A percentile compares a stretch with the other conserved stretches of the same genome.
These are phyloP conservation scores for Dacryopinax spathularia DNA, from an alignment of 768 basidiomycete species.

Conservation along the genomic window DNA sequence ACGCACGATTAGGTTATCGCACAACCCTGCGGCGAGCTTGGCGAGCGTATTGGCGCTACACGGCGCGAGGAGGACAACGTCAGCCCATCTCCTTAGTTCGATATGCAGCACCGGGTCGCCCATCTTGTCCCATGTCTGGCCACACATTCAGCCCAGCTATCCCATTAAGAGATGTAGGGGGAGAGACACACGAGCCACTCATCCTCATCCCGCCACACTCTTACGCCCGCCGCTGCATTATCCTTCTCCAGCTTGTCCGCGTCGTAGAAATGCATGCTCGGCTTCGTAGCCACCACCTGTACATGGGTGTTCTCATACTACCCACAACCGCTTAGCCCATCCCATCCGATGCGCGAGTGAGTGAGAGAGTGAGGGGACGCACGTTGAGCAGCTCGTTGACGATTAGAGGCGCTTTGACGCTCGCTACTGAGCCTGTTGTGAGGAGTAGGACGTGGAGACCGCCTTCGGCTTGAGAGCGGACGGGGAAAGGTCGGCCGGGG, in stretches of 20 bases:
- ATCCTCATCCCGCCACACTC: slow-evolving; percentile 80
- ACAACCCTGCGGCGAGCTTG: slow-evolving; percentile 77
- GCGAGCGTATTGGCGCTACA: slow-evolving; percentile 95
- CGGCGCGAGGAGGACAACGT: slow-evolving; percentile 85
- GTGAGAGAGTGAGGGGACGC: slow-evolving; percentile 20
- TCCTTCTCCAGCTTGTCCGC: slow-evolving; percentile 33
- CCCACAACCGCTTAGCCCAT: neutral
- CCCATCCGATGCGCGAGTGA: neutral
- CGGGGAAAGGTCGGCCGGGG: slow-evolving; percentile 10
- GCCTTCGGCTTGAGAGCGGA: neutral
- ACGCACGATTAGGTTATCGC: slow-evolving; percentile 77
- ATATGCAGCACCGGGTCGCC: slow-evolving; percentile 94
- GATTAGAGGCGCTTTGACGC: slow-evolving; percentile 84
- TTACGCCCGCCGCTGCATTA: slow-evolving; percentile 28
- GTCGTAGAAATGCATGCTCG: slow-evolving; percentile 65
- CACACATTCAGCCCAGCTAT: neutral
- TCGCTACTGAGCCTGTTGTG: slow-evolving; percentile 89
- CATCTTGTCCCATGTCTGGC: slow-evolving; percentile 54
- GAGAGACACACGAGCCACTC: slow-evolving; percentile 68
- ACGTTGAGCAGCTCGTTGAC: slow-evolving; percentile 58
- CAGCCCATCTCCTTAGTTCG: slow-evolving; percentile 80
- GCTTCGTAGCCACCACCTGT: slow-evolving; percentile 69
- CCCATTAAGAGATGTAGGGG: neutral
- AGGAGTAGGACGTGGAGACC: slow-evolving; percentile 56
- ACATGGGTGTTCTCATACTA: slow-evolving; percentile 66